Conservation (phyloP, 768 basidiomycete genomes). For the Royoungia palumana region DNA sequence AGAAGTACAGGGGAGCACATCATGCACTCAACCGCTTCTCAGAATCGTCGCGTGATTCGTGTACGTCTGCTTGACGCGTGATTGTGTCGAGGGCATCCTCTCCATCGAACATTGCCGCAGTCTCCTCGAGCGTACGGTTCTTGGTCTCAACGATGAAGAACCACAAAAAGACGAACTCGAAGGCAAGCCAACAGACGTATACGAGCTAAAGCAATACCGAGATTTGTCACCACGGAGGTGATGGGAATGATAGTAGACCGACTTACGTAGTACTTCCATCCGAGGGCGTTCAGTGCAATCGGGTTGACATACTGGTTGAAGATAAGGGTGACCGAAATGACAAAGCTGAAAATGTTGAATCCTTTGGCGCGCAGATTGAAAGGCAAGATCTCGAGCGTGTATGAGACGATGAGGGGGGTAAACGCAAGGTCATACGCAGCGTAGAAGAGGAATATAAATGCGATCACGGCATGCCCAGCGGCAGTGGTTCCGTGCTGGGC, state of each 20-base stretch:
- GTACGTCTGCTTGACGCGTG: slow-evolving; percentile 21
- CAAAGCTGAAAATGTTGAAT: slow-evolving; percentile 77
- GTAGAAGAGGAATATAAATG: slow-evolving; percentile 83
- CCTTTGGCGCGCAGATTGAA: slow-evolving; percentile 83
- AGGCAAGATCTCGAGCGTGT: slow-evolving; percentile 87
- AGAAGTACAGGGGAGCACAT: background rate
- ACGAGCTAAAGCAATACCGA: slow-evolving; percentile 42
- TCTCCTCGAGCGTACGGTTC: slow-evolving; percentile 74
- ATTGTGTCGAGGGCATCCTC: slow-evolving; percentile 46
- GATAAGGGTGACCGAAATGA: slow-evolving; percentile 74
- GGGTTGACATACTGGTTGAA: slow-evolving; percentile 92
- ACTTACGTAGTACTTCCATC: slow-evolving; percentile 76
- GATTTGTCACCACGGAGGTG: background rate
- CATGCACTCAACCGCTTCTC: slow-evolving; percentile 24
- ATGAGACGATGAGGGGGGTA: slow-evolving; percentile 81
- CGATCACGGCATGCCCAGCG: slow-evolving; percentile 72
- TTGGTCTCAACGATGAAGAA: slow-evolving; percentile 72
- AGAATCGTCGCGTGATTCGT: slow-evolving; percentile 15
- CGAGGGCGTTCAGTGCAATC: slow-evolving; percentile 58
- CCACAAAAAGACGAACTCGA: slow-evolving; percentile 63
- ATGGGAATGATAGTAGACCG: background rate
- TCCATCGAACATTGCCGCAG: slow-evolving; percentile 78
- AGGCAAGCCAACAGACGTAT: slow-evolving; percentile 67
- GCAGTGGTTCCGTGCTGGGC: slow-evolving; percentile 36
- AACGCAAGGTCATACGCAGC: slow-evolving; percentile 79